Conservation (phyloP, 2,329 filamentous ascomycete genomes). For the Colletotrichum simmondsii region DNA sequence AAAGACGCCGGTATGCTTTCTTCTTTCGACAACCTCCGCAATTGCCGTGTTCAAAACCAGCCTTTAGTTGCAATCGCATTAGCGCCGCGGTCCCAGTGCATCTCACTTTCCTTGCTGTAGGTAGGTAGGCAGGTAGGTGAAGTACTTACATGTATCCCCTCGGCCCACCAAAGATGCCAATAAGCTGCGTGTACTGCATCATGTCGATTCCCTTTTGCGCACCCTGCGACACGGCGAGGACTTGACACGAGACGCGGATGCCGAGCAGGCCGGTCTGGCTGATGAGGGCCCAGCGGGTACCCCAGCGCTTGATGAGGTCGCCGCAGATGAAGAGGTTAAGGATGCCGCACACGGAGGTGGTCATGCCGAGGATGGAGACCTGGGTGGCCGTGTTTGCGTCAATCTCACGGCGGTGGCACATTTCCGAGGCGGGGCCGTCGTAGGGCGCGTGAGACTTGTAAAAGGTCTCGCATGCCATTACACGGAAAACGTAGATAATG, state of each 20-base stretch:
- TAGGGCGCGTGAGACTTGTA: conserved; percentile 68
- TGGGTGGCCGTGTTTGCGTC: conserved; percentile 72
- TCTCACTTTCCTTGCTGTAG: background rate
- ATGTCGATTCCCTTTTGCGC: conserved; percentile 73
- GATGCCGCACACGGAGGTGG: conserved; percentile 75
- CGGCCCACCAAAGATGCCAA: conserved; percentile 76
- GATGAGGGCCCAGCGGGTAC: conserved; percentile 70
- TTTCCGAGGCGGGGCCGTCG: conserved; percentile 55
- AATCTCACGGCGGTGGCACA: conserved; percentile 71
- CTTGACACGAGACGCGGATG: conserved; percentile 71
- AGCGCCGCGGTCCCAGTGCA: background rate
- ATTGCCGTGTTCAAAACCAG: conserved; percentile 76
- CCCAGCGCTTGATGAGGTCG: conserved; percentile 74
- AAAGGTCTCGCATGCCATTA: conserved; percentile 79
- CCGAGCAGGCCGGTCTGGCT: conserved; percentile 74
- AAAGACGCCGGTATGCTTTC: conserved; percentile 71
- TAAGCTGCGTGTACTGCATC: conserved; percentile 74
- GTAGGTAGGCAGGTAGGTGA: too few relatives aligned
- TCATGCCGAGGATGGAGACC: conserved; percentile 73
- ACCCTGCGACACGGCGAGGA: conserved; percentile 71
- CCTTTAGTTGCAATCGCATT: conserved; percentile 39
- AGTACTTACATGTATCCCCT: conserved; percentile 68
- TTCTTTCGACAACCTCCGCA: conserved; percentile 70
- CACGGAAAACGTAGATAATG: conserved; percentile 72
- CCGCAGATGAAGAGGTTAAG: conserved; percentile 75